Base-by-base conservation (phyloP, 2,329 filamentous ascomycete species). In the Neopestalotiopsis sp. region DNA sequence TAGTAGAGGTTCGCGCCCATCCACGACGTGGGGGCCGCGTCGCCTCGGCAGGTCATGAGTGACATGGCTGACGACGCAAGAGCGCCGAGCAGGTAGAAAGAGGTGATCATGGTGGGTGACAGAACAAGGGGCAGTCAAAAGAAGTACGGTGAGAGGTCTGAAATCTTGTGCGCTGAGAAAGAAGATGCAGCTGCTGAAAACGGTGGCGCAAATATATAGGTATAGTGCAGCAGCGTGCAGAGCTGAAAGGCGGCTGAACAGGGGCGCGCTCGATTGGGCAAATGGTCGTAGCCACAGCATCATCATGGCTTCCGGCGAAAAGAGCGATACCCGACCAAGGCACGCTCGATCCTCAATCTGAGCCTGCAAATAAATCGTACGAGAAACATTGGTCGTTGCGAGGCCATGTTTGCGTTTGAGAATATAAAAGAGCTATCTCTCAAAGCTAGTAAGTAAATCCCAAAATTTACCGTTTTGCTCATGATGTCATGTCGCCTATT, bases 1-100 rank as follows among this genome's bases (percentile, higher is more conserved):
- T 74, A 78, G 71, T 79, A 78, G 30, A 73, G 53, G 70, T 76
- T 78, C 20, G 75, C 72, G 3, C 77, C 76, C 63, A 74, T 74
- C 68, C 73, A 79, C 3, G 76, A 78, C 13, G 71, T 69, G 7
- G 72, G 65, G 6, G 62, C 38, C n/a, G 20, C n/a, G 28, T 20
- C 17, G 42, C 17, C 17, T 4, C 42, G 13, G 42, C 2, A 17
- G 42, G 42, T 45, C 13, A 17, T 6, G 13, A 45, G 42, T 17
- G 42, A 45, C 3, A 45, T 13, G 42, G 42, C 42, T 45, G 42
- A 45, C 1, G 42, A 45, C 4, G 42, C 42, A 17, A 45, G 42
- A 6, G 42, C 42, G 42, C 42, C 42, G 13, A 45, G 42, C 1
- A 45, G 2, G 42, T 14, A 45, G 13, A 1, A 17, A n/a, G 13